Evolutionary conservation across 345 rosid genomes (phyloP).

Genomic region (Hypericum androsaemum): DNA sequence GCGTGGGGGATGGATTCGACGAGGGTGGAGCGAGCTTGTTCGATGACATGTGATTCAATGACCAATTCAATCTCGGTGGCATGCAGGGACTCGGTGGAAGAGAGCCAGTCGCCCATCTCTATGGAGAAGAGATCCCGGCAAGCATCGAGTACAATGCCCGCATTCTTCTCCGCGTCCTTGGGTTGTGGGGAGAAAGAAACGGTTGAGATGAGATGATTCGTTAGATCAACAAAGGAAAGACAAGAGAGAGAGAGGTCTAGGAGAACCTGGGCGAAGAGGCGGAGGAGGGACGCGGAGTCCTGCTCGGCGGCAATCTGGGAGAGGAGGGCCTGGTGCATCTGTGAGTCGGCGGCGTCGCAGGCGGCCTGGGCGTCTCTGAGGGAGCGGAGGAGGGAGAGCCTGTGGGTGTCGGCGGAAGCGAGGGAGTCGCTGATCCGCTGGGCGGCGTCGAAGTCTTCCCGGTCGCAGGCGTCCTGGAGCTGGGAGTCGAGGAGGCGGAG

Average conservation of each 20-base stretch:
- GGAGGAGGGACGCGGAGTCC: constrained; percentile 58
- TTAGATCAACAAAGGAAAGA: too few species aligned
- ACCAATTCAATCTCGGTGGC: constrained; percentile 53
- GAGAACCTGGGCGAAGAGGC: constrained; percentile 44
- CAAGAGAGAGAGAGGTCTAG: neutral
- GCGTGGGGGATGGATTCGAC: constrained; percentile 40
- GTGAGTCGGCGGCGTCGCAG: constrained; percentile 49
- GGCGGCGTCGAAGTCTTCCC: constrained; percentile 79
- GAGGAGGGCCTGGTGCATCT: constrained; percentile 47
- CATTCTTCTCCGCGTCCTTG: constrained; percentile 58
- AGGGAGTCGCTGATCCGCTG: constrained; percentile 67
- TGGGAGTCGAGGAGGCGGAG: constrained; percentile 50
- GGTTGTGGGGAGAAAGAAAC: constrained; percentile 11
- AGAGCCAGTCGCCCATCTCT: constrained; percentile 53
- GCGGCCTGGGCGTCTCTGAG: constrained; percentile 56
- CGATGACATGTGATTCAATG: constrained; percentile 48
- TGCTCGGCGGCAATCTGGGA: constrained; percentile 63
- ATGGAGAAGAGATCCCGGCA: constrained; percentile 32
- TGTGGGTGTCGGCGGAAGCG: constrained; percentile 44
- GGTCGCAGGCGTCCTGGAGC: constrained; percentile 72
- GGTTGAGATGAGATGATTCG: too few species aligned
- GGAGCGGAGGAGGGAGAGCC: constrained; percentile 32
- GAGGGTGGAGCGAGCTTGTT: constrained; percentile 38
- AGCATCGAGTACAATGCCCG: constrained; percentile 36
- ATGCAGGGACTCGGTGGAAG: constrained; percentile 51